Conservation (phyloP, 2,329 filamentous ascomycete genomes). For the Tolypocladium ovalisporum region DNA sequence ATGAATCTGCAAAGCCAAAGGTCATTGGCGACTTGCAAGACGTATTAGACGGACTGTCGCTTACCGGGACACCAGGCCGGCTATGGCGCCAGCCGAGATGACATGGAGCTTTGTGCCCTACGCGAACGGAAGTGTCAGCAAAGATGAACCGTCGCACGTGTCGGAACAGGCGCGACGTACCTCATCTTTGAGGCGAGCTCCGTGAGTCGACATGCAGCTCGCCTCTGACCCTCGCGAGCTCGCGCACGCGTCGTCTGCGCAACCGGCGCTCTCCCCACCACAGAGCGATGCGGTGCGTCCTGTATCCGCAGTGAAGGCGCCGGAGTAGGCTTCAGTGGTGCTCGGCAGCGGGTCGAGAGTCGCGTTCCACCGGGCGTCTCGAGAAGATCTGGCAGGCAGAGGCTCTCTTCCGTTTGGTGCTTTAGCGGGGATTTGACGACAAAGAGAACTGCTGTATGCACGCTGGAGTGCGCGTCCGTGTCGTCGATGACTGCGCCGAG, state of each 20-base stretch:
- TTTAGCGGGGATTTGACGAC: neutral
- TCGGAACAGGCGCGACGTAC: conserved; percentile 20
- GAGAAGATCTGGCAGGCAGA: neutral
- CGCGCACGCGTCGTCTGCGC: conserved; percentile 1
- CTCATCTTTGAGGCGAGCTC: conserved; percentile 47
- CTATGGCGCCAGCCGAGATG: conserved; percentile 45
- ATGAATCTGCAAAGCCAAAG: conserved; percentile 53
- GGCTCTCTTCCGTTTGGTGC: neutral
- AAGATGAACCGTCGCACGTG: neutral
- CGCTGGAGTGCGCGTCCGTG: neutral
- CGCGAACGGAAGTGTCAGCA: neutral
- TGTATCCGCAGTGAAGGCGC: neutral
- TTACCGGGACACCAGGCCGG: conserved; percentile 81
- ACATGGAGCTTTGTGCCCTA: conserved; percentile 47
- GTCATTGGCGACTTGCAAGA: neutral
- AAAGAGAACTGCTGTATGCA: neutral
- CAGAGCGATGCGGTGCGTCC: neutral
- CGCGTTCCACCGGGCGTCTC: neutral
- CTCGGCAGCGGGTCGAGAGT: neutral
- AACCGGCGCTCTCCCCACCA: neutral
- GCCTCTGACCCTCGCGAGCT: neutral
- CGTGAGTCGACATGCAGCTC: conserved; percentile 24
- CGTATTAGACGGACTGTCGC: conserved; percentile 3
- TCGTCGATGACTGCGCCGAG: neutral
- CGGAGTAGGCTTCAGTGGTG: neutral